phyloP scores from a whole-genome alignment of 1,139 yeast genomes.

The Geotrichum bryndzae region DNA sequence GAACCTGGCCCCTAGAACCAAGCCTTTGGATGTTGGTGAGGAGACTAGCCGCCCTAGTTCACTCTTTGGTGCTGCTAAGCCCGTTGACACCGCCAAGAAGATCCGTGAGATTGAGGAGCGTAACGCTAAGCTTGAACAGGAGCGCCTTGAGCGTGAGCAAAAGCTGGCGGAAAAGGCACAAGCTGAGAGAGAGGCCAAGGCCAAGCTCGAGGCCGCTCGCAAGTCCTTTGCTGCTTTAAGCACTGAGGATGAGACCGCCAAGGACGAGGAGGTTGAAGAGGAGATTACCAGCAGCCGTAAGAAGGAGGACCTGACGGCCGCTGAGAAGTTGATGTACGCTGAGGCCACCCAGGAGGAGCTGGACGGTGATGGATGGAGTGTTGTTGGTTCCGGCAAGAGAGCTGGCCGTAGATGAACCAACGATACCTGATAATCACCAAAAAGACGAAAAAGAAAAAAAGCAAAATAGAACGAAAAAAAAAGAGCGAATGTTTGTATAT shows the following conservation, averaged over 20 bases:
- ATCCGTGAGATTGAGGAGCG: conserved; percentile 29
- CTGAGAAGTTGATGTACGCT: conserved; percentile 36
- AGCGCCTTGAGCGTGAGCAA: conserved; percentile 24
- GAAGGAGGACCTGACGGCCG: conserved; percentile 32
- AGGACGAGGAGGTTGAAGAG: conserved; percentile 32
- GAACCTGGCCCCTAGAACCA: conserved; percentile 30
- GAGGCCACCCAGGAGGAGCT: conserved; percentile 41
- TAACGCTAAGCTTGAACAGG: conserved; percentile 28
- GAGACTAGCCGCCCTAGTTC: conserved; percentile 21
- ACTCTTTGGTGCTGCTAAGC: conserved; percentile 38
- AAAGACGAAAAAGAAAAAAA: neutral
- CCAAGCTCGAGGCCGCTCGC: conserved; percentile 20
- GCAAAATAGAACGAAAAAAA: neutral
- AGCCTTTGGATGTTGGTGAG: conserved; percentile 24
- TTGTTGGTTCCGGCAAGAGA: conserved; percentile 44
- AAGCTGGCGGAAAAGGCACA: conserved; percentile 21
- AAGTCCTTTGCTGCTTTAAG: conserved; percentile 55
- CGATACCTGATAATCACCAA: neutral
- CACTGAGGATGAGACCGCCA: conserved; percentile 60
- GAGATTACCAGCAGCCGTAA: conserved; percentile 27
- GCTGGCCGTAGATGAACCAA: conserved; percentile 13
- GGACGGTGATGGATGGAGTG: conserved; percentile 58
- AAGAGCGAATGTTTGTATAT: neutral
- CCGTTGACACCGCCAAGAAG: conserved; percentile 36
- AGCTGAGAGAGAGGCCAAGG: conserved; percentile 18